These are phyloP conservation scores for Boletus sp. DNA, from an alignment of 768 basidiomycete species.

Conservation along the genomic window DNA sequence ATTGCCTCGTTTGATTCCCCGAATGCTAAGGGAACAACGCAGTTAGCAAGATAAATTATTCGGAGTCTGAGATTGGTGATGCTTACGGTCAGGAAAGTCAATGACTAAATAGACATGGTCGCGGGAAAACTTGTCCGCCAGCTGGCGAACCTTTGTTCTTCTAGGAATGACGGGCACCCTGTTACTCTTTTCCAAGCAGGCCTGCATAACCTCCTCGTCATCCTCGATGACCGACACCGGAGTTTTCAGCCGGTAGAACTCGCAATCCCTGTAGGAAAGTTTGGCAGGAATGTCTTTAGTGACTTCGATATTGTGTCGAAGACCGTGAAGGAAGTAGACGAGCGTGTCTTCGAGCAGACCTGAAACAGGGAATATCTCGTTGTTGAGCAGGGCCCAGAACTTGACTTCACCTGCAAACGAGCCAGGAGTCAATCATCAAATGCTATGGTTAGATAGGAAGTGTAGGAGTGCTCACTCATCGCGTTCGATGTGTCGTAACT, in stretches of 20 bases:
- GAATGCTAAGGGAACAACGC: neutral
- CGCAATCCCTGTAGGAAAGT: neutral
- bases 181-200: neutral
- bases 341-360: neutral
- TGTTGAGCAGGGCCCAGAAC: too few relatives aligned
- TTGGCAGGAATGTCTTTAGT: neutral
- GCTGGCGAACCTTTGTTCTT: neutral
- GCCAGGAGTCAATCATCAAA: too few relatives aligned
- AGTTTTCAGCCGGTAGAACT: neutral
- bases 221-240: neutral
- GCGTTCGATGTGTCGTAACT: too few relatives aligned
- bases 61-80: neutral
- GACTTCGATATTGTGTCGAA: neutral
- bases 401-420: too few relatives aligned
- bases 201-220: neutral
- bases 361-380: too few relatives aligned
- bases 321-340: neutral
- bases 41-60: too few relatives aligned
- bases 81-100: neutral
- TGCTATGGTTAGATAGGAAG: too few relatives aligned
- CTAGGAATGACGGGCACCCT: neutral
- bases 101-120: neutral
- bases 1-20: neutral
- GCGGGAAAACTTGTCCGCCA: neutral
- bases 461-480: too few relatives aligned